A percentile compares a stretch with the other conserved stretches of the same genome.
Conservation (phyloP, 768 basidiomycete species). For the Xanthoconium purpureum region DNA sequence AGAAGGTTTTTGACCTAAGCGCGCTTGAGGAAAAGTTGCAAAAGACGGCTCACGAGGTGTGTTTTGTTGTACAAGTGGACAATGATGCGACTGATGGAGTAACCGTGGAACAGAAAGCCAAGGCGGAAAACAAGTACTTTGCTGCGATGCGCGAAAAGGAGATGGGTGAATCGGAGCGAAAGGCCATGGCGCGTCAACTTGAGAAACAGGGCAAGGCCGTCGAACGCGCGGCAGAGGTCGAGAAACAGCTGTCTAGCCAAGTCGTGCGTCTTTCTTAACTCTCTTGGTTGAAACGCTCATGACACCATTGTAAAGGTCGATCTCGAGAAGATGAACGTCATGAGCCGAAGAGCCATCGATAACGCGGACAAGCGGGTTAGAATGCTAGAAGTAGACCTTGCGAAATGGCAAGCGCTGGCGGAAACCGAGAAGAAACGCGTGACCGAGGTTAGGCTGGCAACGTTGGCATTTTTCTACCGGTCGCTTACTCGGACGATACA, state of each 20-base stretch:
- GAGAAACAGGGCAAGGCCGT: constrained; percentile 63
- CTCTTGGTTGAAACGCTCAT: neutral
- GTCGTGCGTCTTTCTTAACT: neutral
- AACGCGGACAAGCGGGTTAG: constrained; percentile 27
- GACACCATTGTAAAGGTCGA: constrained; percentile 27
- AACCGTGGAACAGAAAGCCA: constrained; percentile 68
- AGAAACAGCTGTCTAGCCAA: constrained; percentile 52
- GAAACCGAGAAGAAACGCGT: constrained; percentile 40
- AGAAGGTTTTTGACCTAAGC: constrained; percentile 81
- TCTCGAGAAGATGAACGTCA: constrained; percentile 45
- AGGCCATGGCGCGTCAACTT: constrained; percentile 52
- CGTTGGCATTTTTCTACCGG: neutral
- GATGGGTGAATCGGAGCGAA: constrained; percentile 71
- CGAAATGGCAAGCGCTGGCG: constrained; percentile 32
- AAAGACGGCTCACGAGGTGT: constrained; percentile 66
- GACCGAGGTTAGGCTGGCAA: constrained; percentile 37
- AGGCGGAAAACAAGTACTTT: constrained; percentile 93
- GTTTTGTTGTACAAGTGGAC: constrained; percentile 19
- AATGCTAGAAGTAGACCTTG: constrained; percentile 31
- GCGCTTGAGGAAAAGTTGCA: constrained; percentile 62
- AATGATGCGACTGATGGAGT: neutral
- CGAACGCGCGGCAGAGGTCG: constrained; percentile 61
- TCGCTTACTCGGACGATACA: constrained; percentile 14
- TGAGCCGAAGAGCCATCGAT: constrained; percentile 32
- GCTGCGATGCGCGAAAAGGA: constrained; percentile 89